These are phyloP conservation scores for Fusarium sp. DNA, from an alignment of 2,329 filamentous ascomycete genomes.

Conservation along the genomic window DNA sequence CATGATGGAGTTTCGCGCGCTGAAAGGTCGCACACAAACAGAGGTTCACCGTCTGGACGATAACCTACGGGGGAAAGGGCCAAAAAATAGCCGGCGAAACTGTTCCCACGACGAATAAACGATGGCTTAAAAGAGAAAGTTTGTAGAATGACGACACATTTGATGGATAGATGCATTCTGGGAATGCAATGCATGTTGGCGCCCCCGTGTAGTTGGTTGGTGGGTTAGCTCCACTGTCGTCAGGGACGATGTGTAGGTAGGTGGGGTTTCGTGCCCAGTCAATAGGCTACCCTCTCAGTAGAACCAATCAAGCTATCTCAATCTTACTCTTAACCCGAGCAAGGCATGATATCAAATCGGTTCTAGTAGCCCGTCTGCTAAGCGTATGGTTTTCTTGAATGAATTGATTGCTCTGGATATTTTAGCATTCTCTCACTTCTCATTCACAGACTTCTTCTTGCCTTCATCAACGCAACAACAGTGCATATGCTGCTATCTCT, in stretches of 20 bases:
- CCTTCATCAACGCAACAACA: background rate
- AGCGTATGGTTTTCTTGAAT: too few relatives aligned
- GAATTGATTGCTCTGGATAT: too few relatives aligned
- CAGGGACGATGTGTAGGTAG: conserved; percentile 29
- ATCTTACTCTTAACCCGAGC: background rate
- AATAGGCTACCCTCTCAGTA: background rate
- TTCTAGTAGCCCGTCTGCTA: too few relatives aligned
- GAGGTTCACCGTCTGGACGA: background rate
- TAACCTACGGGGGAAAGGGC: background rate
- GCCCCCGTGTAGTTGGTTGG: conserved; percentile 3
- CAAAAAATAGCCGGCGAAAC: background rate
- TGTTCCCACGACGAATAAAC: background rate
- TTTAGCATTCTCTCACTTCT: background rate
- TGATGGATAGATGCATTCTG: conserved; percentile 11
- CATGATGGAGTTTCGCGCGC: conserved; percentile 59
- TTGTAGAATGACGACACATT: conserved; percentile 37
- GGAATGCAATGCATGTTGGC: conserved; percentile 22
- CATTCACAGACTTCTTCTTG: background rate
- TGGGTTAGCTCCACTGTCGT: background rate
- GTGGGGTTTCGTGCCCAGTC: background rate
- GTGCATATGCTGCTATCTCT: too few relatives aligned
- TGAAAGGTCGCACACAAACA: background rate
- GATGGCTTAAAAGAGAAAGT: conserved; percentile 8
- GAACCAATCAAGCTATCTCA: background rate
- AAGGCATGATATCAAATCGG: background rate